Evolutionary conservation across 768 basidiomycete species (phyloP), one percentile per base, ranked within the genome.

Genomic region (Calvatia gigantea): DNA sequence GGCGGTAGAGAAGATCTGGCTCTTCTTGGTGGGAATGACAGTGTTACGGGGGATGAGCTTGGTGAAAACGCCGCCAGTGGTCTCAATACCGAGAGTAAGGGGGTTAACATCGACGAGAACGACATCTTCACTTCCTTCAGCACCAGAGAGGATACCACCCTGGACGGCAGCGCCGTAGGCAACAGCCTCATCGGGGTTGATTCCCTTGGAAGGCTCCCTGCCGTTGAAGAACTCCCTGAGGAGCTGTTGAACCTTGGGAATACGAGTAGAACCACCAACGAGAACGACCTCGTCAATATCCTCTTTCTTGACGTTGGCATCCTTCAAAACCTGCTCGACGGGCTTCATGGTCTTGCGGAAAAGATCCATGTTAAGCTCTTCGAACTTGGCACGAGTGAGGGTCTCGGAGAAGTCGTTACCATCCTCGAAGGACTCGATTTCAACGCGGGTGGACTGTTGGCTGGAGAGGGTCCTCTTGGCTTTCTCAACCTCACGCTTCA

Each of bases 331-430:
- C 73, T 98, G 96, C 73, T 98, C 95, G 59, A 98, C 96, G 60
- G 96, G 96, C 80, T 95, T 95, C 92, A 98, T 93, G 31, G 96
- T 99, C 84, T 96, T 96, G 67, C 96, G 83, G 90, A 99, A 99
- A 50, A 98, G 85, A 66, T 99, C 96, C 78, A 97, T 89, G 85
- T 96, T 97, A 62, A 98, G 81, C 72, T 98, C 95, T 73, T 98
- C 96, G 69, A 99, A 98, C 76, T 97, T 98, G 77, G 96, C 96
- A 52, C 96, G 86, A 51, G 96, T 98, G 29, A 98, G 84, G 5
- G 91, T 92, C 81, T 98, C 96, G 31, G 94, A 91, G 67, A 98
- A 93, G 78, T 99, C 96, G 64, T 96, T 95, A 61, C 96, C 96
- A 64, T 86, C 84, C 72, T 95, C 94, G 73, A 98, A 98, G 27